Evolutionary conservation across 345 rosid species (phyloP), one percentile per base, ranked within the genome.

Genomic region (Moricandia arvensis): DNA sequence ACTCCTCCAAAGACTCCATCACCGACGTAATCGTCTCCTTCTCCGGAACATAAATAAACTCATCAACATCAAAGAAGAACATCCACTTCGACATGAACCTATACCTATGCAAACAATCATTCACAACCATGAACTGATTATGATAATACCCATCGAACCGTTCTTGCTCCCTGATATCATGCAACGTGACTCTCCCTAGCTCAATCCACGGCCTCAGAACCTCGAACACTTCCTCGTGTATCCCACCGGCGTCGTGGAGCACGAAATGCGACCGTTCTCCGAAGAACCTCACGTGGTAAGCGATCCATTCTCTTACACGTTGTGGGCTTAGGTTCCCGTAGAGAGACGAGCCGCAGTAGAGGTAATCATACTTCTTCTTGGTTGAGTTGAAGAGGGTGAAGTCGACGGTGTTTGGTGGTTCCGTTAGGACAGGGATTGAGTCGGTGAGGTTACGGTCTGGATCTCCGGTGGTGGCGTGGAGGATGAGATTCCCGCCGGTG

Each of bases 131-230:
- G 83, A 93, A 93, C 76, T 93, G 26, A n/a, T 93, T 93, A 75
- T 93, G 97, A 66, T 93, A 93, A 67, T 93, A 91, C 35, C 98
- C 98, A 76, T 91, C 98, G 76, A 91, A 93, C 63, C 97, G 82
- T 77, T 91, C 98, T 58, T 93, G 97, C 7, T 87, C 98, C 71
- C 78, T 80, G 0, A 93, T 79, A 69, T 93, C 96, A 57, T 93
- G 97, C 27, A 93, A n/a, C 16, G 96, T 90, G 43, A 91, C 91
- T 68, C 88, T 85, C 24, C 97, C 98, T 0, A 90, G 80, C 77
- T 91, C 96, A 85, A 93, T 88, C 98, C 98, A 93, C 5, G 98
- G 98, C 86, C 72, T 77, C 71, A 91, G 71, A 38, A 91, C 98
- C 83, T 86, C 89, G 43, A 82, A 71, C 7, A 91, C 97, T 83